Evolutionary conservation across 2,329 filamentous ascomycete species (phyloP).

Genomic region (Pseudogymnoascus sp.): DNA sequence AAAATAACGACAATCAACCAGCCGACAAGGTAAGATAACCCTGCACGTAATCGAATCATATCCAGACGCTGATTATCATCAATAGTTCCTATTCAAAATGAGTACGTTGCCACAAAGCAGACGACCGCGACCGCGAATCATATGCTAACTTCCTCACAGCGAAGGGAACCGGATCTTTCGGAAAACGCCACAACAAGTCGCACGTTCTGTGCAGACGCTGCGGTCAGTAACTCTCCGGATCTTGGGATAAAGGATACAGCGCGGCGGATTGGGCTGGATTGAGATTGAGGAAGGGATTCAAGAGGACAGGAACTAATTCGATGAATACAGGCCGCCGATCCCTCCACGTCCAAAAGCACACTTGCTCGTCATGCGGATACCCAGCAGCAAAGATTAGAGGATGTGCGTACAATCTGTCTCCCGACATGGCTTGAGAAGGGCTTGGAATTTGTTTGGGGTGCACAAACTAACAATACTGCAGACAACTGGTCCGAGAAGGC

Average conservation of each 20-base stretch:
- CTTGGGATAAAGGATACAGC: neutral
- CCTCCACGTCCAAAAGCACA: conserved; percentile 99
- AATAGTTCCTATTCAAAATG: conserved; percentile 25
- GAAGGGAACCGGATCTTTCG: conserved; percentile 28
- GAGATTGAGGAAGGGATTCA: conserved; percentile 1
- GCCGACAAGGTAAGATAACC: conserved; percentile 17
- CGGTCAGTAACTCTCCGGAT: conserved; percentile 23
- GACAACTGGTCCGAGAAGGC: conserved; percentile 99
- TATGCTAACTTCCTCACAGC: conserved; percentile 22
- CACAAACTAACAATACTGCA: conserved; percentile 34
- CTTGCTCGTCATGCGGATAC: conserved; percentile 92
- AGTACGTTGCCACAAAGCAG: conserved; percentile 20
- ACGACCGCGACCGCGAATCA: conserved; percentile 9
- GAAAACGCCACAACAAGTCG: conserved; percentile 29
- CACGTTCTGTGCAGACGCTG: conserved; percentile 30
- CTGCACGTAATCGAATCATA: neutral
- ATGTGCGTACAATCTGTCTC: conserved; percentile 62
- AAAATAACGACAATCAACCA: conserved; percentile 19
- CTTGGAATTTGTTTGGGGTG: conserved; percentile 25
- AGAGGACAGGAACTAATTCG: conserved; percentile 9
- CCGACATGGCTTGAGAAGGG: conserved; percentile 20
- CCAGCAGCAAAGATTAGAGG: conserved; percentile 94
- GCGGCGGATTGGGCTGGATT: conserved; percentile 3
- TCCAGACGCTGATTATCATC: conserved; percentile 12
- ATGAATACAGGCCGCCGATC: conserved; percentile 69